These are phyloP conservation scores for Neurospora sp. DNA, from an alignment of 495 filamentous ascomycete species.

Conservation along the genomic window DNA sequence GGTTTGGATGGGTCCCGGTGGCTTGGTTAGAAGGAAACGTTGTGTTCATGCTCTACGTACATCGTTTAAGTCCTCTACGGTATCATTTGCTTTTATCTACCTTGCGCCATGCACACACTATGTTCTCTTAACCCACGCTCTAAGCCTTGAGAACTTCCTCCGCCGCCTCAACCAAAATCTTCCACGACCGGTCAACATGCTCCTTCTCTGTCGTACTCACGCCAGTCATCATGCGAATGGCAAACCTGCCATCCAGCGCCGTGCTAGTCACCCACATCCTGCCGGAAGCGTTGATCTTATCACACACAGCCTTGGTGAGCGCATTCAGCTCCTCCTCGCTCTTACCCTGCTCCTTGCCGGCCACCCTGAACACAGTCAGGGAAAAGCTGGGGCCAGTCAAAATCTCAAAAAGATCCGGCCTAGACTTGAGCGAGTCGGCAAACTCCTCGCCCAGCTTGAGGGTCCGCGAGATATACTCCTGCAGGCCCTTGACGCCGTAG, in stretches of 20 bases:
- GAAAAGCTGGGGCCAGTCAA: slow-evolving; percentile 67
- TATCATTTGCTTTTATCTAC: background rate
- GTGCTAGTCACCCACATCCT: slow-evolving; percentile 80
- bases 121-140: background rate
- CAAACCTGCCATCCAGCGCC: slow-evolving; percentile 63
- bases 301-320: slow-evolving; percentile 69
- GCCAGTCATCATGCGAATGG: slow-evolving; percentile 68
- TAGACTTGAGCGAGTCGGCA: slow-evolving; percentile 39
- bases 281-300: slow-evolving; percentile 61
- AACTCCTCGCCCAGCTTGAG: slow-evolving; percentile 64
- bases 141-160: slow-evolving; percentile 39
- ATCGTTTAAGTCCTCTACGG: background rate
- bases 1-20: background rate
- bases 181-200: slow-evolving; percentile 64
- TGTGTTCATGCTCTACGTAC: background rate
- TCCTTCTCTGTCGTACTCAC: slow-evolving; percentile 59
- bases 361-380: slow-evolving; percentile 65
- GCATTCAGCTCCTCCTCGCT: slow-evolving; percentile 46
- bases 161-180: slow-evolving; percentile 59
- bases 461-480: slow-evolving; percentile 57
- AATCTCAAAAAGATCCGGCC: slow-evolving; percentile 69
- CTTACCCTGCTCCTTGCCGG: slow-evolving; percentile 17
- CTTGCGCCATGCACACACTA: background rate
- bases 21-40: background rate
- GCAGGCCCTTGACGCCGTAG: slow-evolving; percentile 74